Base-by-base conservation (phyloP, 495 filamentous ascomycete species). In the Aspergillus baeticus region DNA sequence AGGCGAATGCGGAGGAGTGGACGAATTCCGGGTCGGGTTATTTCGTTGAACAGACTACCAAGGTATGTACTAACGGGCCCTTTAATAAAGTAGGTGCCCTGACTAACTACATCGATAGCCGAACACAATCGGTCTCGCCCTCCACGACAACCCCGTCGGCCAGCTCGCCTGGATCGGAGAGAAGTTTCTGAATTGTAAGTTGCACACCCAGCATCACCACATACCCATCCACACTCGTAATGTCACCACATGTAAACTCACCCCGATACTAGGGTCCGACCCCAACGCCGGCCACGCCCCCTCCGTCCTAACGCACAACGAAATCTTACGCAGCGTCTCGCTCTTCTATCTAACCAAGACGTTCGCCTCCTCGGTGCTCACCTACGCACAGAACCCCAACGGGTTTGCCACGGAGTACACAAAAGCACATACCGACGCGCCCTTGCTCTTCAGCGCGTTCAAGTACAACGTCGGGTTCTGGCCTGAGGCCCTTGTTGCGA, bases 111-210 rank as follows among this genome's bases (percentile, higher is more conserved):
- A 10, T 29, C 3, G 13, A 13, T 29, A 60, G 71, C 74, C n/a
- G 65, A 41, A 73, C 36, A 71, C 66, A 6, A 58, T 77, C 11
- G 70, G 70, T 2, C 60, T 72, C 20, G 71, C 70, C 1, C 51
- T 75, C 0, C 62, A 68, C 4, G 74, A 77, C 41, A 71, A 63
- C 18, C 74, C 73, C 0, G 50, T 75, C 4, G 73, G 73, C 0
- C 59, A 69, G 13, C 61, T 75, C 0, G 62, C 55, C 2, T 77
- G 74, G 72, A 53, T 72, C 6, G 66, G 71, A 0, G 70, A 72
- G 51, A 75, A 74, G 51, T 71, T 41, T 7, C 38, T 41, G 2
- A 41, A 64, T 13, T 38, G 50, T 23, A 46, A 51, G 51, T 38
- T 8, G 26, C 26, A 29, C 8, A 29, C 8, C 26, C 26, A n/a